phyloP scores from a whole-genome alignment of 2,329 filamentous ascomycete species.

The Colletotrichum scovillei region DNA sequence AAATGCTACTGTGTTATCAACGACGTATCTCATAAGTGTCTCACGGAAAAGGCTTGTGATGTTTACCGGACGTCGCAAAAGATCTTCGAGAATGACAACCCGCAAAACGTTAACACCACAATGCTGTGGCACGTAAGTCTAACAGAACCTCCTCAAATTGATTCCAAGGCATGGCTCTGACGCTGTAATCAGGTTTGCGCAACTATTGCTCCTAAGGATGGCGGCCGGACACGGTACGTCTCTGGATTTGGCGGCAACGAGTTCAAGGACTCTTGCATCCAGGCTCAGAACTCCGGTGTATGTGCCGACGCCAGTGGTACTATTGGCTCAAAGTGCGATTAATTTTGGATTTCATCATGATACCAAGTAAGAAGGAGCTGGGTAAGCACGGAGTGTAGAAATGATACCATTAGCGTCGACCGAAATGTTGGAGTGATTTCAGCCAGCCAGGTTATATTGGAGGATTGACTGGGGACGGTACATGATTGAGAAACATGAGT shows the following conservation, averaged over 20 bases:
- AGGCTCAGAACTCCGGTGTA: not conserved
- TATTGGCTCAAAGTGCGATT: not conserved
- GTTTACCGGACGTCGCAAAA: not conserved
- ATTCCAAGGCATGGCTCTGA: not conserved
- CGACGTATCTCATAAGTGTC: not conserved
- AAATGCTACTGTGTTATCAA: conserved; percentile 8
- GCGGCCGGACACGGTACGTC: not conserved
- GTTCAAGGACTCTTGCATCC: not conserved
- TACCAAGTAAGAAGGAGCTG: not conserved
- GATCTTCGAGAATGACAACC: conserved; percentile 4
- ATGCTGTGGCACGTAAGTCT: conserved; percentile 13
- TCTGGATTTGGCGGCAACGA: conserved; percentile 17
- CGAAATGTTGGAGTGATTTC: not conserved
- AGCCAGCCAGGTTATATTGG: not conserved
- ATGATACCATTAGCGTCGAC: not conserved
- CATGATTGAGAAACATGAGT: not conserved
- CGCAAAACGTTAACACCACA: not conserved
- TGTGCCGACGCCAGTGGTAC: not conserved
- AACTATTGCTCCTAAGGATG: not conserved
- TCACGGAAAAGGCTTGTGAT: conserved; percentile 12
- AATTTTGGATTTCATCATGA: not conserved
- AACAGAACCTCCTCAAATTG: too few species aligned
- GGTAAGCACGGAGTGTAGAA: not conserved
- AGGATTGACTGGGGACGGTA: not conserved
- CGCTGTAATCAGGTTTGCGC: not conserved